Base-by-base conservation (phyloP, 1,284 basidiomycete genomes). In the Exobasidium cylindrosporum region DNA sequence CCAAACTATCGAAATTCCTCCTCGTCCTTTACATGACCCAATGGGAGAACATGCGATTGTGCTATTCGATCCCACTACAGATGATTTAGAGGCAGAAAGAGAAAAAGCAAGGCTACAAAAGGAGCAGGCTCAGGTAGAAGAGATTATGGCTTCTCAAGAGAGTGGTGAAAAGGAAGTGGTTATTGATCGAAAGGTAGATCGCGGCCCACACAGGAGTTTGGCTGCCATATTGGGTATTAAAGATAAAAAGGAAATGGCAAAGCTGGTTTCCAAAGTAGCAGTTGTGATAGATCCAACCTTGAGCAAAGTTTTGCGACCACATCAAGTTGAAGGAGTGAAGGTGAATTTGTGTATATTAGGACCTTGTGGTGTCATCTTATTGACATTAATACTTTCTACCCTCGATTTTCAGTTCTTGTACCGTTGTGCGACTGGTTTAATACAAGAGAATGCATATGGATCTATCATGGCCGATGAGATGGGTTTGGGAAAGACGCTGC, bases 381-480 rank as follows among this genome's bases (percentile, higher is more conserved):
- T 40, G 17, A 30, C 21, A 7, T 7, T 40, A 17, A 10, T 17
- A 10, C 49, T 53, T 45, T 23, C 29, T 28, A 3, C 29, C 17
- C 23, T 6, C 10, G 14, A 35, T 29, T 13, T 17, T 21, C 60
- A 92, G 91, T 98, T 99, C 81, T 82, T 99, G 77, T 99, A 97
- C 81, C 88, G 87, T 76, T 97, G 94, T 81, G 89, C 93, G 2
- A 97, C 93, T 0, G 96, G 94, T 0, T 89, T 96, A 86, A 82
- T 96, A 52, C 90, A 90, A 40, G 88, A 92, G 57, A 90, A 92
- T 69, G 92, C 95, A 61, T 92, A 92, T 73, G 95, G 95, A 28
- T 97, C 95, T 76, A 99, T 99, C 80, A 97, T 99, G 95, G 95
- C 95, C 0, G 95, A 98, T 79, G 95, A 96, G 82, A 98, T 97